Conservation (phyloP, 108 stramenopile species). For the Fragilaria radians region DNA sequence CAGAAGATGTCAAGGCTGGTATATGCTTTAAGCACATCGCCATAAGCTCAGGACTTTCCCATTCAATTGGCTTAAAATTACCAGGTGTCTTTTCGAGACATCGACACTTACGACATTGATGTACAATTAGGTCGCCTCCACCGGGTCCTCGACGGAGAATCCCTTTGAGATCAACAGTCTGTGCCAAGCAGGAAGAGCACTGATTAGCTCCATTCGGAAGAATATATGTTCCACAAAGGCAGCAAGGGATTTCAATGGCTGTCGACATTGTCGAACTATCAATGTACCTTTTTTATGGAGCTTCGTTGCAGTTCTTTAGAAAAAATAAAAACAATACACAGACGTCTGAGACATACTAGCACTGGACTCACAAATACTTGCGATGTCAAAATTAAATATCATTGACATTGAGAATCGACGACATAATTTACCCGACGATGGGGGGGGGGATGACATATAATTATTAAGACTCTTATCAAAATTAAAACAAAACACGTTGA, state of each 20-base stretch:
- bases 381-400: no score
- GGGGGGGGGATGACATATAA: no score
- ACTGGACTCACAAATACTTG: no score
- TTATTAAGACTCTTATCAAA: no score
- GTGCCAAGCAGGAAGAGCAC: constrained; percentile 65
- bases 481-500: no score
- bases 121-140: constrained; percentile 32
- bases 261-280: no score
- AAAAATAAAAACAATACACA: no score
- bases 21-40: constrained; percentile 90
- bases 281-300: no score
- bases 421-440: no score
- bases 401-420: no score
- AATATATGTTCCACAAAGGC: constrained; percentile 73
- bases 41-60: constrained; percentile 90
- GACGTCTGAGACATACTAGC: no score
- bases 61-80: constrained; percentile 52
- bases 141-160: constrained; percentile 53
- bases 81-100: constrained; percentile 43
- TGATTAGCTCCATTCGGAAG: constrained; percentile 83
- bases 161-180: constrained; percentile 43
- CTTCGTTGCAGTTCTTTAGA: no score
- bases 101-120: constrained; percentile 92
- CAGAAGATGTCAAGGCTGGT: constrained; percentile 49
- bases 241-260: constrained; percentile 54